Evolutionary conservation across 495 filamentous ascomycete species (phyloP).

Genomic region (Talaromyces proteolyticus): DNA sequence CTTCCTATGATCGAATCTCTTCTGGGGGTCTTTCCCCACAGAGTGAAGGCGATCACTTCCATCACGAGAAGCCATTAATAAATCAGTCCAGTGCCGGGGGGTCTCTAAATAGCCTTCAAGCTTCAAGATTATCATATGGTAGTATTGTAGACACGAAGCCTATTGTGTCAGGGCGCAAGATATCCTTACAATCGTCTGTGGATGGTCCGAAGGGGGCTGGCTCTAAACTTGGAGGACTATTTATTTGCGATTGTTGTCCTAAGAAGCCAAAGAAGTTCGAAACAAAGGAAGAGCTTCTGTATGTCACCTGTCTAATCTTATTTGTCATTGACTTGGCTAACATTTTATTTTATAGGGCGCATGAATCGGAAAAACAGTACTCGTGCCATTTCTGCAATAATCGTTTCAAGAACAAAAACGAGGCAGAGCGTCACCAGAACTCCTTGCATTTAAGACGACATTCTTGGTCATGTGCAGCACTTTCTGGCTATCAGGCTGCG

Average conservation of each 20-base stretch:
- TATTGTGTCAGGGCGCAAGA: conserved; percentile 31
- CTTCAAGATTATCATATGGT: background rate
- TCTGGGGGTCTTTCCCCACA: conserved; percentile 67
- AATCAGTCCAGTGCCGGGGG: conserved; percentile 52
- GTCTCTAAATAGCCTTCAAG: background rate
- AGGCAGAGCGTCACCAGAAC: conserved; percentile 96
- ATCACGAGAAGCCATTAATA: conserved; percentile 39
- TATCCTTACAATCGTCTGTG: conserved; percentile 30
- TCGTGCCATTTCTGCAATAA: conserved; percentile 87
- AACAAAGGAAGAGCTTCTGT: conserved; percentile 78
- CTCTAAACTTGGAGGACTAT: conserved; percentile 42
- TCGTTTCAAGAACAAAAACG: conserved; percentile 99
- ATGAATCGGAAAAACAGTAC: conserved; percentile 95
- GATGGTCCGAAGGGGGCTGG: conserved; percentile 21
- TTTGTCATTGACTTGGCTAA: conserved; percentile 7
- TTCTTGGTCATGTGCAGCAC: conserved; percentile 93
- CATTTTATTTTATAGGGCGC: conserved; percentile 39
- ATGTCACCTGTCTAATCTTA: conserved; percentile 33
- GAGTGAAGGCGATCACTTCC: conserved; percentile 43
- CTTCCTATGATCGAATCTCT: conserved; percentile 66
- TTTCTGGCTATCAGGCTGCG: conserved; percentile 68
- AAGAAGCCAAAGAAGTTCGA: conserved; percentile 99
- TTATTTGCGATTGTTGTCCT: conserved; percentile 94
- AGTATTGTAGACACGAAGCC: conserved; percentile 9
- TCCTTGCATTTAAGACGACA: conserved; percentile 92